phyloP scores from a whole-genome alignment of 2,329 filamentous ascomycete genomes.

The Colletotrichum orbiculare region DNA sequence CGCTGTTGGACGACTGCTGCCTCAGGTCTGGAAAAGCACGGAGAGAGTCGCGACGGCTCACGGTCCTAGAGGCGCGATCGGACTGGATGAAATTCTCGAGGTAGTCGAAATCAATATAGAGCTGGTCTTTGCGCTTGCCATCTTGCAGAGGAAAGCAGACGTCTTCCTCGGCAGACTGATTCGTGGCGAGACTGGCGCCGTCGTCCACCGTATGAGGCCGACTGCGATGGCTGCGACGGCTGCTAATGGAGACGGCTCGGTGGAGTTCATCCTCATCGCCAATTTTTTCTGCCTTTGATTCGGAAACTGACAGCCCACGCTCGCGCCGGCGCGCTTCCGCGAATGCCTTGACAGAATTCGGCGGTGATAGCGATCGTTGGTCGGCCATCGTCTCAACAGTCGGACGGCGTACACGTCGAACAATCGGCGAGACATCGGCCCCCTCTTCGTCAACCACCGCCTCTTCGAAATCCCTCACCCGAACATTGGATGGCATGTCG shows the following conservation, averaged over 20 bases:
- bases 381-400: slow-evolving; percentile 67
- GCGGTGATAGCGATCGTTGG: slow-evolving; percentile 82
- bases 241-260: slow-evolving; percentile 77
- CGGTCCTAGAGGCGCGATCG: slow-evolving; percentile 60
- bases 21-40: slow-evolving; percentile 73
- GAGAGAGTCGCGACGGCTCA: slow-evolving; percentile 61
- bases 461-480: slow-evolving; percentile 85
- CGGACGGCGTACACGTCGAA: slow-evolving; percentile 62
- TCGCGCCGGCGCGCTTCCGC: slow-evolving; percentile 89
- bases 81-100: slow-evolving; percentile 88
- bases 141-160: slow-evolving; percentile 88
- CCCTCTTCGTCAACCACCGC: slow-evolving; percentile 83
- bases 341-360: slow-evolving; percentile 98
- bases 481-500: slow-evolving; percentile 51
- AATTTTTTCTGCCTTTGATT: slow-evolving; percentile 50
- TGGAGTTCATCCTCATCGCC: slow-evolving; percentile 68
- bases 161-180: slow-evolving; percentile 83
- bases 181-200: slow-evolving; percentile 68
- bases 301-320: slow-evolving; percentile 72
- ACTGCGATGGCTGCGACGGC: slow-evolving; percentile 69
- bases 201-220: slow-evolving; percentile 72
- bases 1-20: slow-evolving; percentile 46
- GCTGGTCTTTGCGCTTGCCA: slow-evolving; percentile 74
- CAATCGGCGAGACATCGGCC: slow-evolving; percentile 55
- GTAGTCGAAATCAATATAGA: slow-evolving; percentile 91